phyloP scores from a whole-genome alignment of 306 rosid species.

The Castanea mollissima region DNA sequence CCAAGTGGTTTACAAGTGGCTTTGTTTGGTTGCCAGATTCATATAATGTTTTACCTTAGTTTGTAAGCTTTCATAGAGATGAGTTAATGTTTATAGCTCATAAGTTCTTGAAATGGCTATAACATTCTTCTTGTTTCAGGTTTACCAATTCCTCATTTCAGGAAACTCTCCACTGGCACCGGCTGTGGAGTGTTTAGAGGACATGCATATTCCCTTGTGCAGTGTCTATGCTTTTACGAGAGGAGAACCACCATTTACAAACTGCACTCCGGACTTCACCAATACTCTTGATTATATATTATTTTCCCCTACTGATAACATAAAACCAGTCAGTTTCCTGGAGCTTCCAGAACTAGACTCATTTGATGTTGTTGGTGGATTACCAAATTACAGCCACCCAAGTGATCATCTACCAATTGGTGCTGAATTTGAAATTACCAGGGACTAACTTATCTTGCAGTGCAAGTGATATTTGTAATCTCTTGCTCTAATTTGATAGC shows the following conservation, averaged over 20 bases:
- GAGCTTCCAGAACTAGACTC: slow-evolving; percentile 70
- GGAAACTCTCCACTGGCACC: slow-evolving; percentile 46
- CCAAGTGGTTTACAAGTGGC: background rate
- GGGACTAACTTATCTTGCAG: slow-evolving; percentile 23
- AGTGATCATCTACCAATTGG: slow-evolving; percentile 96
- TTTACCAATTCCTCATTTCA: slow-evolving; percentile 66
- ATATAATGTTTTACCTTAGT: background rate
- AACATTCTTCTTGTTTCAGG: slow-evolving; percentile 45
- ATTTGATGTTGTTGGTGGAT: slow-evolving; percentile 68
- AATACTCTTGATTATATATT: slow-evolving; percentile 80
- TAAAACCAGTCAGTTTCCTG: slow-evolving; percentile 70
- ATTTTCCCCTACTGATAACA: slow-evolving; percentile 52
- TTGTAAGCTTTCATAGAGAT: background rate
- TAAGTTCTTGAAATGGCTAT: slow-evolving; percentile 9
- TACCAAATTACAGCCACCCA: slow-evolving; percentile 73
- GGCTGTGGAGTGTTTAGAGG: slow-evolving; percentile 38
- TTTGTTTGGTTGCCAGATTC: background rate
- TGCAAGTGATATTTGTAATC: slow-evolving; percentile 22
- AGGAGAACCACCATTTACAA: slow-evolving; percentile 89
- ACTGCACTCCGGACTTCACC: slow-evolving; percentile 91
- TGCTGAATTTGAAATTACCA: slow-evolving; percentile 64
- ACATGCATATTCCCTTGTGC: slow-evolving; percentile 59
- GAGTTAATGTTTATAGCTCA: background rate
- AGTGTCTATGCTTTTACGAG: slow-evolving; percentile 61
- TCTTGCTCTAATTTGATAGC: too few species aligned